Evolutionary conservation across 768 basidiomycete genomes (phyloP), one percentile per base, ranked within the genome.

Genomic region (Rhizopogon vulgaris): DNA sequence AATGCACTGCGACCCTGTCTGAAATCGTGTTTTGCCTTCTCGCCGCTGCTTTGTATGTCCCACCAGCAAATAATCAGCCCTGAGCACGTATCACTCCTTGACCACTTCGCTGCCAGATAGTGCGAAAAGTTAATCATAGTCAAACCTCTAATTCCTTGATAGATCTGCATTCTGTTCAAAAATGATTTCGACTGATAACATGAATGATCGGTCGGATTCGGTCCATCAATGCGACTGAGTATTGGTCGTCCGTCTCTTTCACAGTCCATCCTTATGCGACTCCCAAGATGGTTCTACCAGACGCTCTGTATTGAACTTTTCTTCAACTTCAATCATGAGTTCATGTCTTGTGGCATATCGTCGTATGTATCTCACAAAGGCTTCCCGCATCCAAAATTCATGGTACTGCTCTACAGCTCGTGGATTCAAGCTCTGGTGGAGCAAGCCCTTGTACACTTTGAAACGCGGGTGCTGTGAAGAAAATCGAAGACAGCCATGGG

Each of bases 401-500:
- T 62, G 67, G 55, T 73, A 73, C 15, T 62, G 55, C 38, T 60
- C 62, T 6, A 69, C 67, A 0, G 71, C 72, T 38, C 64, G 64
- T 2, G 65, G 46, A 7, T 67, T 67, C 1, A 77, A 59, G 0
- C 70, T 71, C 12, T 60, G 53, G 37, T 71, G 66, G 1, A 78
- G 52, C 1, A 78, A 60, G 28, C 60, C 69, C 7, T 77, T 69
- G 51, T 78, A 78, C 14, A 64, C 61, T 51, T 60, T 68, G 55
- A 76, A 73, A 14, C 71, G 65, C 1, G 62, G 49, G 52, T 76
- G 60, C 8, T 63, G 59, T 1, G 74, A 70, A 11, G 73, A 71
- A 8, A 78, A 48, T 75, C 74, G 64, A 77, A 77, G 15, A 76
- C 64, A 4, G 48, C 28, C 30, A 63, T 64, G 1, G 79, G 78